Evolutionary conservation across 2,329 filamentous ascomycete genomes (phyloP).

Genomic region (Hymenoscyphus infarciens): DNA sequence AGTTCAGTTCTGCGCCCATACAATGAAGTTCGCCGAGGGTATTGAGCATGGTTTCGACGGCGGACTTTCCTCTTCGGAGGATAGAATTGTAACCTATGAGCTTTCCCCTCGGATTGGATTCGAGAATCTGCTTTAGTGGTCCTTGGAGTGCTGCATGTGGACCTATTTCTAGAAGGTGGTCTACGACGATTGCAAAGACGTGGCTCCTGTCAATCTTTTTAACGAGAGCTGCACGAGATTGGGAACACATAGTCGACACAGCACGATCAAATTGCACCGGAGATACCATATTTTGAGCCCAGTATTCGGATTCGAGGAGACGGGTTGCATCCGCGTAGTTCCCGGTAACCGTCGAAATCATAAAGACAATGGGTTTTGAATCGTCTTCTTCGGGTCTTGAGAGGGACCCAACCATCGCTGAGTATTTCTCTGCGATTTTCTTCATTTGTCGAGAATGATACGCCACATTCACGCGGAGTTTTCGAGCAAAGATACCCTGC

Average conservation of each 20-base stretch:
- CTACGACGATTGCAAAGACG: background rate
- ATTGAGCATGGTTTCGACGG: too few species aligned
- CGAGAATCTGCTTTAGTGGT: background rate
- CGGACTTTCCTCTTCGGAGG: background rate
- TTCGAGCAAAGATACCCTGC: conserved; percentile 18
- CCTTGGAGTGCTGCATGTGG: conserved; percentile 8
- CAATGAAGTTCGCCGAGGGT: background rate
- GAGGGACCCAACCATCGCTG: background rate
- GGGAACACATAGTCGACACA: conserved; percentile 21
- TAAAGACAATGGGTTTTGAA: conserved; percentile 21
- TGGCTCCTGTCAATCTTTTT: background rate
- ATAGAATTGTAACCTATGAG: background rate
- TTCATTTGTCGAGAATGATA: conserved; percentile 35
- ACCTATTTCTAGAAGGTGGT: background rate
- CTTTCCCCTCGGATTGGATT: background rate
- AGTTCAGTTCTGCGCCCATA: too few species aligned
- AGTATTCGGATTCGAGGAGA: conserved; percentile 39
- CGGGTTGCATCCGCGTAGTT: background rate
- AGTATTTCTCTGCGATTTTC: conserved; percentile 25
- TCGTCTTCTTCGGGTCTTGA: too few species aligned
- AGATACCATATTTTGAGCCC: conserved; percentile 43
- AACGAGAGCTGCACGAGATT: background rate
- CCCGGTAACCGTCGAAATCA: conserved; percentile 43
- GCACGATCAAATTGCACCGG: conserved; percentile 43
- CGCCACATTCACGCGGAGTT: conserved; percentile 24